Conservation (phyloP, 495 filamentous ascomycete genomes). For the Elaphomyces granulatus region DNA sequence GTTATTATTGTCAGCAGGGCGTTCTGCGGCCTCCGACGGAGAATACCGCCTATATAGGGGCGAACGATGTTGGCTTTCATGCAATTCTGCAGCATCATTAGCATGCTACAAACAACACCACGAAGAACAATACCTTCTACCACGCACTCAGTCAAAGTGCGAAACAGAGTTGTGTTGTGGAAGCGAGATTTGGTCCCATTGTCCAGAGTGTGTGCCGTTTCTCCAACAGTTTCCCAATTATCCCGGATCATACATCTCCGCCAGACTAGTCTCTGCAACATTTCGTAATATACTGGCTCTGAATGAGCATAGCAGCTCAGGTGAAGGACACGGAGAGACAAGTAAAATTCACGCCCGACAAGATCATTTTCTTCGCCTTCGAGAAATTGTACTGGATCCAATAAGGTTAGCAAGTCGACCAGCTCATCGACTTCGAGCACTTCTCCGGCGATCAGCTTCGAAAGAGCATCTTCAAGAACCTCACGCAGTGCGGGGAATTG, state of each 20-base stretch:
- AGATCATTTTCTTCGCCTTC: slow-evolving; percentile 25
- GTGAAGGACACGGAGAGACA: slow-evolving; percentile 54
- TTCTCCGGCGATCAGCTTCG: slow-evolving; percentile 49
- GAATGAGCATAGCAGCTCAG: slow-evolving; percentile 35
- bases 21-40: slow-evolving; percentile 34
- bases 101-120: slow-evolving; percentile 4
- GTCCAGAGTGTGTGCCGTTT: slow-evolving; percentile 17
- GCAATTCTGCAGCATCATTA: slow-evolving; percentile 11
- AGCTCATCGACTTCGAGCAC: slow-evolving; percentile 51
- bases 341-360: slow-evolving; percentile 44
- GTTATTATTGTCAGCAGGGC: slow-evolving; percentile 32
- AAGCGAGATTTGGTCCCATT: slow-evolving; percentile 12
- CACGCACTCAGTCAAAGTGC: slow-evolving; percentile 20
- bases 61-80: slow-evolving; percentile 6
- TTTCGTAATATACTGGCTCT: slow-evolving; percentile 35
- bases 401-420: slow-evolving; percentile 71
- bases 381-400: slow-evolving; percentile 23
- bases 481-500: slow-evolving; percentile 48
- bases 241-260: slow-evolving; percentile 65
- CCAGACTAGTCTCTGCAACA: slow-evolving; percentile 63
- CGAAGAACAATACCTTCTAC: slow-evolving; percentile 13
- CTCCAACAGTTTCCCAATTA: slow-evolving; percentile 49
- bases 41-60: slow-evolving; percentile 27
- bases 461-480: slow-evolving; percentile 49
- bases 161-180: slow-evolving; percentile 20